A percentile compares a stretch with the other conserved stretches of the same genome.
These are phyloP conservation scores for Podaxis carcinomalis DNA, from an alignment of 768 basidiomycete genomes.

Conservation along the genomic window DNA sequence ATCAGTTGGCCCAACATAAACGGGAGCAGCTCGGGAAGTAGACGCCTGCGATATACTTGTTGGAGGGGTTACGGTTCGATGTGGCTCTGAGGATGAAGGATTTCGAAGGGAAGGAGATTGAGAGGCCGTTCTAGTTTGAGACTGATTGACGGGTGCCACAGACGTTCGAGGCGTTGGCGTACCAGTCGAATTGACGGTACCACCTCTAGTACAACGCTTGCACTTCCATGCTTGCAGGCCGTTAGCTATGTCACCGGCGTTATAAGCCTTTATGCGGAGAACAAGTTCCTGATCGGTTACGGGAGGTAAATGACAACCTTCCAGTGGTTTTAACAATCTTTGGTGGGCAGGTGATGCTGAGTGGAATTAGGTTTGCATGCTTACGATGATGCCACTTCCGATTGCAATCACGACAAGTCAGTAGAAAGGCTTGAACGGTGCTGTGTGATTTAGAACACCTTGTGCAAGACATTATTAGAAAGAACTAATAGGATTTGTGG, in stretches of 20 bases:
- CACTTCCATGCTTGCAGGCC: slow-evolving; percentile 21
- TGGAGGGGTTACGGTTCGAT: background rate
- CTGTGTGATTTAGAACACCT: slow-evolving; percentile 22
- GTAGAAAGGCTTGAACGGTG: slow-evolving; percentile 26
- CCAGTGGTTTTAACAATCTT: background rate
- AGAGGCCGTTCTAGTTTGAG: background rate
- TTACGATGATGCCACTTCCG: slow-evolving; percentile 33
- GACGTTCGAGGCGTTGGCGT: background rate
- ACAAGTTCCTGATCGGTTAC: slow-evolving; percentile 28
- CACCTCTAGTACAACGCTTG: slow-evolving; percentile 10
- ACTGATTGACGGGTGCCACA: background rate
- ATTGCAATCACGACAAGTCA: slow-evolving; percentile 27
- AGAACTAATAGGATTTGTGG: background rate
- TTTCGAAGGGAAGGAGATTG: background rate
- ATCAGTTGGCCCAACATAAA: background rate
- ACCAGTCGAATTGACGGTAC: background rate
- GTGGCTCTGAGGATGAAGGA: background rate
- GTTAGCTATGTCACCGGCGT: slow-evolving; percentile 13
- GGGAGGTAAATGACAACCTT: slow-evolving; percentile 33
- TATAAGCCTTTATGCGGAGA: slow-evolving; percentile 21
- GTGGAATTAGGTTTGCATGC: slow-evolving; percentile 3
- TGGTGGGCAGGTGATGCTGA: background rate
- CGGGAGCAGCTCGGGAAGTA: background rate
- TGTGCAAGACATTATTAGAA: slow-evolving; percentile 17
- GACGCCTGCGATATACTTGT: background rate